These are phyloP conservation scores for Marchantia paleacea DNA, from an alignment of 225 moss, liverwort and hornwort genomes.

Conservation along the genomic window DNA sequence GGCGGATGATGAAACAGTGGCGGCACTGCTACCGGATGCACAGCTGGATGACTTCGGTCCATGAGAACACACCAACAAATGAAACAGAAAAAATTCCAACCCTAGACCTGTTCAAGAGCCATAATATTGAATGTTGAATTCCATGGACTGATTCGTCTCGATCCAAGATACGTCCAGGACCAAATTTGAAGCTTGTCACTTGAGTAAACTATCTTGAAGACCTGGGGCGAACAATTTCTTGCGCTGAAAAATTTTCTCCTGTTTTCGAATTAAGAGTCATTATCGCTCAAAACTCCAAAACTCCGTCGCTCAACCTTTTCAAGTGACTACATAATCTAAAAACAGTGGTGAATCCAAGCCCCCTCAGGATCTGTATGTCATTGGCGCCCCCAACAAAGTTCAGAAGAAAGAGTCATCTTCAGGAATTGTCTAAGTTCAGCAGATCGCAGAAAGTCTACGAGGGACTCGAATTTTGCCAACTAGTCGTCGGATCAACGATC, in stretches of 20 bases:
- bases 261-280: neutral
- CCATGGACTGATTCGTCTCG: neutral
- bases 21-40: conserved; percentile 68
- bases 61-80: conserved; percentile 24
- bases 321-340: conserved; percentile 2
- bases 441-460: neutral
- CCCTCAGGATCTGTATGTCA: neutral
- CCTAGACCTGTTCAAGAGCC: conserved; percentile 18
- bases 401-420: neutral
- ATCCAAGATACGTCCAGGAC: neutral
- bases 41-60: conserved; percentile 65
- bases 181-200: neutral
- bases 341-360: neutral
- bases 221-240: neutral
- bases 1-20: conserved; percentile 48
- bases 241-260: neutral
- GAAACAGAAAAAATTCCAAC: neutral
- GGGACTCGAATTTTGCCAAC: neutral
- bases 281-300: neutral
- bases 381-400: neutral
- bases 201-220: neutral
- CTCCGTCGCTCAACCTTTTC: neutral
- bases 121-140: neutral
- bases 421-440: neutral
- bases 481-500: neutral